These are phyloP conservation scores for Glycine latifolia DNA, from an alignment of 306 rosid species.

Conservation along the genomic window DNA sequence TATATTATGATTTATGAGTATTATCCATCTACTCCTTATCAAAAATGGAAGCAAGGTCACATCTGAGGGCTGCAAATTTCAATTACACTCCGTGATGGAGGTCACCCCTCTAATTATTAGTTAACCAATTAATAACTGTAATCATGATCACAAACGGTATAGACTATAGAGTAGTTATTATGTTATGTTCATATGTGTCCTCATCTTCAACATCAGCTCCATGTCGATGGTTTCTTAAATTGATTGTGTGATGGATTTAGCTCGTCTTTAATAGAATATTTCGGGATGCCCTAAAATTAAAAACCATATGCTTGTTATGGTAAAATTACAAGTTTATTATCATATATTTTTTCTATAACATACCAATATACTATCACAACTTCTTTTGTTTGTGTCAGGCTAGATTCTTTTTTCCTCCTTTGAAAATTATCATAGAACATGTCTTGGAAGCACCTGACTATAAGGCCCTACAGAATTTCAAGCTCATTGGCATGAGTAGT, in stretches of 20 bases:
- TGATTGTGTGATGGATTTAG: neutral
- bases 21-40: slow-evolving; percentile 30
- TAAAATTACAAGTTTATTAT: neutral
- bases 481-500: neutral
- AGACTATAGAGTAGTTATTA: neutral
- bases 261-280: neutral
- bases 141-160: neutral
- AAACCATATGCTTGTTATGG: neutral
- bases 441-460: neutral
- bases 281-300: neutral
- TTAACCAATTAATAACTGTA: neutral
- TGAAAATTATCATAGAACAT: neutral
- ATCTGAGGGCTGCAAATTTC: neutral
- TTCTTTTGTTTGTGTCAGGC: neutral
- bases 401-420: neutral
- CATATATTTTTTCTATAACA: no score
- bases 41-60: neutral
- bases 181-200: neutral
- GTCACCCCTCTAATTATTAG: neutral
- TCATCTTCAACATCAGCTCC: neutral
- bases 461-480: neutral
- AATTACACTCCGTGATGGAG: neutral
- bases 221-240: neutral
- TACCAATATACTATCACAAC: neutral
- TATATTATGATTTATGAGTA: neutral